A percentile compares a stretch with the other conserved stretches of the same genome.
phyloP scores from a whole-genome alignment of 1,284 basidiomycete species.

The Microbotryum scabiosae region DNA sequence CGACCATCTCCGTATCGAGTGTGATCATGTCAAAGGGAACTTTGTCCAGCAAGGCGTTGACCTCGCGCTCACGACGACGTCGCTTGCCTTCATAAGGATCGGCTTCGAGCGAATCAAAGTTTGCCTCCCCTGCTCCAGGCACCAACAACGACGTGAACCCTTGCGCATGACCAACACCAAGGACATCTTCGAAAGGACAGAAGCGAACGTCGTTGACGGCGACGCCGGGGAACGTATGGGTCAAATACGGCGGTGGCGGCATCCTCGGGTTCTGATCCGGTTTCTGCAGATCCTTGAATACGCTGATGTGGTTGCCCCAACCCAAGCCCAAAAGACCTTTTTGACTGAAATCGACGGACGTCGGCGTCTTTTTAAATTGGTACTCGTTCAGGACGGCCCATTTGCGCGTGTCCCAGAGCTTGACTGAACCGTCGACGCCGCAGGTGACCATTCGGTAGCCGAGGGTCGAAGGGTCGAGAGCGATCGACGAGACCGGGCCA shows the following conservation, averaged over 20 bases:
- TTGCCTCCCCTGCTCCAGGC: slow-evolving; percentile 85
- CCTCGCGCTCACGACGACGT: slow-evolving; percentile 79
- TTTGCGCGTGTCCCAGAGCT: slow-evolving; percentile 91
- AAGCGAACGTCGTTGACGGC: slow-evolving; percentile 64
- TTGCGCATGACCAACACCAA: slow-evolving; percentile 60
- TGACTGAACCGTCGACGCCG: slow-evolving; percentile 80
- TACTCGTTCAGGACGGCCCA: slow-evolving; percentile 53
- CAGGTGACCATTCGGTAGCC: slow-evolving; percentile 87
- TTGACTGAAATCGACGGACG: slow-evolving; percentile 47
- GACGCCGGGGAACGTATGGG: slow-evolving; percentile 63
- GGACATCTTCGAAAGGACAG: slow-evolving; percentile 85
- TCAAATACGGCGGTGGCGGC: slow-evolving; percentile 73
- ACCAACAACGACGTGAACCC: slow-evolving; percentile 81
- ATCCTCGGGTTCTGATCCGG: slow-evolving; percentile 37
- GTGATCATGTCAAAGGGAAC: slow-evolving; percentile 90
- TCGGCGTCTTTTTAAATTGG: slow-evolving; percentile 37
- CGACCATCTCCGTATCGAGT: slow-evolving; percentile 66
- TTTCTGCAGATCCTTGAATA: slow-evolving; percentile 34
- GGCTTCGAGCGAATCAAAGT: slow-evolving; percentile 86
- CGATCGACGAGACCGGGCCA: slow-evolving; percentile 72
- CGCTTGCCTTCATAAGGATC: slow-evolving; percentile 89
- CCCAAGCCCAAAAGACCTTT: slow-evolving; percentile 76
- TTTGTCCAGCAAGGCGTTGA: slow-evolving; percentile 86
- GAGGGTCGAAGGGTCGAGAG: slow-evolving; percentile 66
- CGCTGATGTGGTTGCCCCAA: slow-evolving; percentile 69